Conservation (phyloP, 108 stramenopile genomes). For the Chaetoceros tenuissimus region DNA sequence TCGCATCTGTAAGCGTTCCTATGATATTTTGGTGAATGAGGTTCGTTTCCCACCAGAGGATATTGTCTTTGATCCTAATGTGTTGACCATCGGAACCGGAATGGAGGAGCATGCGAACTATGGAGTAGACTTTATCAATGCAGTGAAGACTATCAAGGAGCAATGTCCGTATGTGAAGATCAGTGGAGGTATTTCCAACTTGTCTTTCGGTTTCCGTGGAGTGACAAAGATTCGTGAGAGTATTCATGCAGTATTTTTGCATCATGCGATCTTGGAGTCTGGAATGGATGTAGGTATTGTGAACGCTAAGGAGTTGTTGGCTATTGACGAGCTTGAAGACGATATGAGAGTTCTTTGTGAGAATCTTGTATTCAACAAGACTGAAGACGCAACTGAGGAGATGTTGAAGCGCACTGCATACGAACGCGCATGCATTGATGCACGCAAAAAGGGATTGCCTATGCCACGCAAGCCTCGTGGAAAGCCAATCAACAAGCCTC, state of each 20-base stretch:
- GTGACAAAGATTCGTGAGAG: conserved; percentile 96
- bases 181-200: conserved; percentile 97
- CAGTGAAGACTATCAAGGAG: conserved; percentile 92
- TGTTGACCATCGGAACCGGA: conserved; percentile 96
- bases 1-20: conserved; percentile 98
- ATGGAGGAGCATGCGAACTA: conserved; percentile 98
- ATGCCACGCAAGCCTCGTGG: conserved; percentile 20
- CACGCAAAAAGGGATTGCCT: conserved; percentile 12
- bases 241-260: conserved; percentile 97
- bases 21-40: conserved; percentile 95
- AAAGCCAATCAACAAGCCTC: too few relatives aligned
- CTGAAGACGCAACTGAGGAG: too few relatives aligned
- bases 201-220: conserved; percentile 97
- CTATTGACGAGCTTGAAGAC: conserved; percentile 73
- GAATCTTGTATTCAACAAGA: conserved; percentile 87
- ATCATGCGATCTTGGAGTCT: conserved; percentile 85
- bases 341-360: conserved; percentile 78
- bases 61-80: conserved; percentile 98
- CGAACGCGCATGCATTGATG: conserved; percentile 11
- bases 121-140: conserved; percentile 97
- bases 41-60: conserved; percentile 98
- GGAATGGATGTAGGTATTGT: conserved; percentile 99
- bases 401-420: too few relatives aligned
- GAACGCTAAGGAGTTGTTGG: conserved; percentile 91
- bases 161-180: conserved; percentile 94